Conservation (phyloP, 768 basidiomycete species). For the Solioccasus polychromus region DNA sequence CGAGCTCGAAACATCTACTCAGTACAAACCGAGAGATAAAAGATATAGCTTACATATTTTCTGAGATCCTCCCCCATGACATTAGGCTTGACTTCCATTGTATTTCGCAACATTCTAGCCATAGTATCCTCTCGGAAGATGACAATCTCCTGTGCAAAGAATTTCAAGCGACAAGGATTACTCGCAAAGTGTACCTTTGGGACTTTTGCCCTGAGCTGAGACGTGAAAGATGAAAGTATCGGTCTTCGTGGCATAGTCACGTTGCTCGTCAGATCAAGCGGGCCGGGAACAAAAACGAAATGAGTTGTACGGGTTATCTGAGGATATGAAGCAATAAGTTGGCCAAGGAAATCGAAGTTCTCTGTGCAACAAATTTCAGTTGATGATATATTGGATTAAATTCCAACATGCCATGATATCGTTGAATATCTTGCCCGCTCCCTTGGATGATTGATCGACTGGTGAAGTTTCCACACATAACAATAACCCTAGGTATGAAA, state of each 20-base stretch:
- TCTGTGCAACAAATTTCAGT: constrained; percentile 45
- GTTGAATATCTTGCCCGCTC: constrained; percentile 70
- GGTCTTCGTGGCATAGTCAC: constrained; percentile 78
- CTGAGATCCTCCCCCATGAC: constrained; percentile 78
- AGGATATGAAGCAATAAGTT: constrained; percentile 80
- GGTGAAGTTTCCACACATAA: constrained; percentile 95
- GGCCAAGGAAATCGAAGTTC: constrained; percentile 82
- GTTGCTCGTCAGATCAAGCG: constrained; percentile 82
- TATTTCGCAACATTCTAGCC: constrained; percentile 90
- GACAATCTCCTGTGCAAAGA: constrained; percentile 94
- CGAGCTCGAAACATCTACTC: constrained; percentile 53
- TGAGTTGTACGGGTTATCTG: constrained; percentile 74
- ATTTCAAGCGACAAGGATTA: constrained; percentile 93
- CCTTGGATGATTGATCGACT: constrained; percentile 78
- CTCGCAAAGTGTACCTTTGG: constrained; percentile 81
- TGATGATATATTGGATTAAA: neutral
- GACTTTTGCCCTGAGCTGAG: constrained; percentile 66
- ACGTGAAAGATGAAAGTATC: constrained; percentile 71
- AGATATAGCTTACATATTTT: constrained; percentile 66
- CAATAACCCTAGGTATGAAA: constrained; percentile 85
- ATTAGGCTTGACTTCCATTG: constrained; percentile 83
- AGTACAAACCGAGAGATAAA: constrained; percentile 1
- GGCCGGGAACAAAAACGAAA: constrained; percentile 94
- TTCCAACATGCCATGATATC: constrained; percentile 70
- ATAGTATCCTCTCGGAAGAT: constrained; percentile 91